These are phyloP conservation scores for Cryptococcus sp. DNA, from an alignment of 1,284 basidiomycete genomes.

Conservation along the genomic window DNA sequence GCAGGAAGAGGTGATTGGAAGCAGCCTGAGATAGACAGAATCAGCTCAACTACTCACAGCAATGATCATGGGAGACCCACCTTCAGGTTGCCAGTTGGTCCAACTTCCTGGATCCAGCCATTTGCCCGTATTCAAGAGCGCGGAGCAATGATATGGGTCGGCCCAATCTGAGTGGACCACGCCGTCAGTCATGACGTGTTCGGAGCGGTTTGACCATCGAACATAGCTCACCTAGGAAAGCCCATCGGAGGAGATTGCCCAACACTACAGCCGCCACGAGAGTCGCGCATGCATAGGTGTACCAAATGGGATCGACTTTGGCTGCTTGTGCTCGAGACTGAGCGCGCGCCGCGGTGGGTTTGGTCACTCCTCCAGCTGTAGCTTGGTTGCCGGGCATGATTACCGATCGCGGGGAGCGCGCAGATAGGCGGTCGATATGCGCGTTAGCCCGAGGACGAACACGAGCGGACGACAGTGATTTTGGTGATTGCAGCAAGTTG, in stretches of 20 bases:
- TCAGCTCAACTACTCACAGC: background rate
- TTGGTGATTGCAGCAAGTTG: too few relatives aligned
- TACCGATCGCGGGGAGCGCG: too few relatives aligned
- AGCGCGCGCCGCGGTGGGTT: too few relatives aligned
- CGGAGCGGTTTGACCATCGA: background rate
- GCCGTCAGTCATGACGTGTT: background rate
- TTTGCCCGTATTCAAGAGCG: conserved; percentile 68
- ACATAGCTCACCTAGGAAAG: conserved; percentile 47
- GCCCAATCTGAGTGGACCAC: conserved; percentile 59
- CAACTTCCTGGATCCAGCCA: conserved; percentile 68
- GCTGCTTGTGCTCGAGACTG: conserved; percentile 6
- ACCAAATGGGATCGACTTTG: conserved; percentile 52
- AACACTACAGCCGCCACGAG: conserved; percentile 47
- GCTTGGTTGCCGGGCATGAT: too few relatives aligned
- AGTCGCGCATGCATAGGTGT: conserved; percentile 51
- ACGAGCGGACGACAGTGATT: too few relatives aligned
- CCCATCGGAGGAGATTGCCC: conserved; percentile 51
- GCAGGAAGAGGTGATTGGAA: conserved; percentile 22
- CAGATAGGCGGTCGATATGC: too few relatives aligned
- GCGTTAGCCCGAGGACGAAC: too few relatives aligned
- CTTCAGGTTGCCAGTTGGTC: conserved; percentile 81
- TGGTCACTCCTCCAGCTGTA: too few relatives aligned
- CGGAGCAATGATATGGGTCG: conserved; percentile 71
- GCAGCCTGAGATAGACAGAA: conserved; percentile 25
- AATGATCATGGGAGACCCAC: conserved; percentile 54